Percentiles rank a stretch among this genome's conserved stretches.
phyloP scores from a whole-genome alignment of 2,329 filamentous ascomycete genomes.

The Bimuria novae-zelandiae region DNA sequence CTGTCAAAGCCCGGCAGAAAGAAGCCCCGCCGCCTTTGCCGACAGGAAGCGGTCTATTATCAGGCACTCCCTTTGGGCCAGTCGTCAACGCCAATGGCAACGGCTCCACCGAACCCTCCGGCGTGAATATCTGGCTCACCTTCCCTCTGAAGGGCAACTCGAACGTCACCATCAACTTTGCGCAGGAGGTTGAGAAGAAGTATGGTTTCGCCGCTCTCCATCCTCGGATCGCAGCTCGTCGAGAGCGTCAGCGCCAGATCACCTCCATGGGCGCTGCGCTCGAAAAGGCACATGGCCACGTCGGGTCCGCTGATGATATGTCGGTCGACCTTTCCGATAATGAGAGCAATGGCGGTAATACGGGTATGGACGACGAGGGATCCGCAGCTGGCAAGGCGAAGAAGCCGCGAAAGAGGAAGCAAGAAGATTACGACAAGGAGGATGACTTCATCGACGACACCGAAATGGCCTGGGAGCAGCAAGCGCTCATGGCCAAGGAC shows the following conservation, averaged over 20 bases:
- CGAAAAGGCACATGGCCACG: slow-evolving; percentile 71
- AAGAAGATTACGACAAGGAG: slow-evolving; percentile 69
- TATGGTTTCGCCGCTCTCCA: slow-evolving; percentile 96
- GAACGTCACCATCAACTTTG: slow-evolving; percentile 95
- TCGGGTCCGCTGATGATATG: slow-evolving; percentile 77
- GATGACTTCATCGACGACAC: slow-evolving; percentile 84
- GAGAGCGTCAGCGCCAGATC: slow-evolving; percentile 84
- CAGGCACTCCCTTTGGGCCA: slow-evolving; percentile 64
- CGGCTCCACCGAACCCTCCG: slow-evolving; percentile 46
- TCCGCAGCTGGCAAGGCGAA: slow-evolving; percentile 58
- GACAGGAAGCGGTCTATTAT: slow-evolving; percentile 66
- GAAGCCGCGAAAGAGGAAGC: slow-evolving; percentile 79
- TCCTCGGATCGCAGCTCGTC: slow-evolving; percentile 85
- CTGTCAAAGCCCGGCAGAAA: slow-evolving; percentile 61
- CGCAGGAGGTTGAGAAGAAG: slow-evolving; percentile 86
- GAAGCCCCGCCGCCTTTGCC: slow-evolving; percentile 62
- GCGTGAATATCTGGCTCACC: slow-evolving; percentile 80
- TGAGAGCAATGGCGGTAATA: slow-evolving; percentile 88
- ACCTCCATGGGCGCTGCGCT: slow-evolving; percentile 85
- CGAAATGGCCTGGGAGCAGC: slow-evolving; percentile 92
- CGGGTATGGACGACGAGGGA: slow-evolving; percentile 59
- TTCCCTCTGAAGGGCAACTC: slow-evolving; percentile 79
- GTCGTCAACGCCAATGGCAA: slow-evolving; percentile 54
- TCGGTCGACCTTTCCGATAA: slow-evolving; percentile 72
- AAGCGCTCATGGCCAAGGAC: slow-evolving; percentile 90